phyloP scores from a whole-genome alignment of 2,329 filamentous ascomycete genomes.

The Cordyceps pruinosa region DNA sequence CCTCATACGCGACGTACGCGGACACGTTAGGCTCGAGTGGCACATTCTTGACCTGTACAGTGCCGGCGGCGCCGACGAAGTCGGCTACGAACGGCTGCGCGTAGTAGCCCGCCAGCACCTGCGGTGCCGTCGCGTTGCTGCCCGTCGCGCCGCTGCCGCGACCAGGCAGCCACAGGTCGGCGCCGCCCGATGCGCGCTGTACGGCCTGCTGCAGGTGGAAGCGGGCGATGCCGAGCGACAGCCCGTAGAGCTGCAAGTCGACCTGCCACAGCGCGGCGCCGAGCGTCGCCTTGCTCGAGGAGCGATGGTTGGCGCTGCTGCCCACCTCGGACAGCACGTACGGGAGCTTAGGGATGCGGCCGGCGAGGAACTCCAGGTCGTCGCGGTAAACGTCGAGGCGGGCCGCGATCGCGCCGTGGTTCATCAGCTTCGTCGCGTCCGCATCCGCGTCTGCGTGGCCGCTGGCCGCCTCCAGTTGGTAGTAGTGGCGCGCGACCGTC shows the following conservation, averaged over 20 bases:
- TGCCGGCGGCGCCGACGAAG: constrained; percentile 27
- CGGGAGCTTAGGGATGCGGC: constrained; percentile 16
- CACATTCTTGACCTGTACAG: constrained; percentile 21
- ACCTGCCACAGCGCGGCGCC: constrained; percentile 31
- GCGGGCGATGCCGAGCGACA: constrained; percentile 27
- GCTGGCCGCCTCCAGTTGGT: constrained; percentile 27
- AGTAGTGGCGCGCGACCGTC: constrained; percentile 32
- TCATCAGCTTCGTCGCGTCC: constrained; percentile 25
- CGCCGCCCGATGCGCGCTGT: constrained; percentile 23
- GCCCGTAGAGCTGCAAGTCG: constrained; percentile 30
- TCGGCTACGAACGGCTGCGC: constrained; percentile 31
- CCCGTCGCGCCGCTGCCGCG: constrained; percentile 17
- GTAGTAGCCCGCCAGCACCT: constrained; percentile 31
- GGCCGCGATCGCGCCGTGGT: constrained; percentile 24
- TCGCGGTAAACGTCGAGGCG: constrained; percentile 26
- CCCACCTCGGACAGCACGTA: constrained; percentile 31
- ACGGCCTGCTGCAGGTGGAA: constrained; percentile 34
- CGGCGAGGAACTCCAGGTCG: constrained; percentile 17
- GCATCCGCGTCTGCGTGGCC: constrained; percentile 20
- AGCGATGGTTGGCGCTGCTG: constrained; percentile 23
- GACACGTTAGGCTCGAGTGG: constrained; percentile 20
- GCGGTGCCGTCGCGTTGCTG: constrained; percentile 19
- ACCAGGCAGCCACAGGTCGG: constrained; percentile 25
- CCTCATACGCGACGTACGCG: constrained; percentile 27
- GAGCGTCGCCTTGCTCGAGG: constrained; percentile 27